Conservation (phyloP, 768 basidiomycete species). For the Mycena albidolilacea region DNA sequence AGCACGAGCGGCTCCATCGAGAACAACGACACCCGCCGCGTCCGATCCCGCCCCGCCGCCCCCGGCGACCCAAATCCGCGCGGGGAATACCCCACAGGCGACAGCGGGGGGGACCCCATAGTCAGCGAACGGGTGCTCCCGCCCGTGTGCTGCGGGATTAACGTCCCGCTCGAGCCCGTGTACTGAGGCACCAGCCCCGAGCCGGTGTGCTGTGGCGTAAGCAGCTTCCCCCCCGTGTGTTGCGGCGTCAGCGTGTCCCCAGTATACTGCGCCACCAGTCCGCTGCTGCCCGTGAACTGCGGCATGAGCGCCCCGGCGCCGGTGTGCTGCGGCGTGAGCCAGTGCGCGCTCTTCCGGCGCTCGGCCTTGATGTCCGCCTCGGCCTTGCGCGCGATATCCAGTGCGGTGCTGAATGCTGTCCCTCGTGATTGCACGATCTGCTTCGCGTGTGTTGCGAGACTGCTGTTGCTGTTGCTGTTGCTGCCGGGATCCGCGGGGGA, state of each 20-base stretch:
- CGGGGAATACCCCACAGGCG: constrained; percentile 25
- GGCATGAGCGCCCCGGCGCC: constrained; percentile 25
- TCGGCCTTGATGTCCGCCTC: constrained; percentile 47
- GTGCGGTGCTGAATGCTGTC: constrained; percentile 57
- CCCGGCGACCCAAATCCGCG: neutral
- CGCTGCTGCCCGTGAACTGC: constrained; percentile 26
- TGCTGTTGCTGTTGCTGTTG: no score
- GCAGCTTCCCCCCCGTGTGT: constrained; percentile 18
- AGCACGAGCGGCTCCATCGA: neutral
- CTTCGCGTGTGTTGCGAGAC: neutral
- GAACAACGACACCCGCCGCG: constrained; percentile 11
- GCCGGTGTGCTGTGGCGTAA: constrained; percentile 15
- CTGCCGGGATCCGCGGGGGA: no score
- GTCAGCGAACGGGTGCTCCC: neutral
- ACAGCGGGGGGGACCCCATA: constrained; percentile 24
- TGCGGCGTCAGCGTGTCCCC: constrained; percentile 28
- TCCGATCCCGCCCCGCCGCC: neutral
- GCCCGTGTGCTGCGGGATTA: neutral
- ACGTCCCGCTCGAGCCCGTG: neutral
- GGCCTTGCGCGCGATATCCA: constrained; percentile 58
- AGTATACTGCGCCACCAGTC: constrained; percentile 30
- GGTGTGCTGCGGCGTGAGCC: constrained; percentile 35
- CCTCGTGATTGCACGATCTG: constrained; percentile 41
- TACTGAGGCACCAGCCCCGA: neutral
- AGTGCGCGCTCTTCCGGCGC: constrained; percentile 39